Conservation (phyloP, 2,329 filamentous ascomycete species). For the Ophiostoma tasmaniense region DNA sequence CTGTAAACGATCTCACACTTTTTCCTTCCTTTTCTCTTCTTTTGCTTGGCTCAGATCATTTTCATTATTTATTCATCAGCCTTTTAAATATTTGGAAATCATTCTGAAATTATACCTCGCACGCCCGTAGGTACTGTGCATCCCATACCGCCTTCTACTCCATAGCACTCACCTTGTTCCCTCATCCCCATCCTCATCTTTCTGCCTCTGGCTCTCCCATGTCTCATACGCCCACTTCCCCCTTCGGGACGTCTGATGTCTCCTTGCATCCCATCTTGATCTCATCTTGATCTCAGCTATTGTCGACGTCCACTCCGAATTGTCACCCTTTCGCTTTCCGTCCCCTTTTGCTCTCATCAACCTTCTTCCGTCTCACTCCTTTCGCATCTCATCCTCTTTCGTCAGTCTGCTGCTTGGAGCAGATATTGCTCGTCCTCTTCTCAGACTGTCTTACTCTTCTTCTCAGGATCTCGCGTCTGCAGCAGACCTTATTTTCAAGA, state of each 20-base stretch:
- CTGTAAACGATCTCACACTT: not conserved
- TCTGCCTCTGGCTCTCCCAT: not conserved
- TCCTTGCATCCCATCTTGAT: not conserved
- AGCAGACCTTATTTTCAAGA: not conserved
- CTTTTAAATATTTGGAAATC: not conserved
- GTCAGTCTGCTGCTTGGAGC: not conserved
- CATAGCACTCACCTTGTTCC: not conserved
- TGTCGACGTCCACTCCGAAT: not conserved
- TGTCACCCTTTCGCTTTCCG: not conserved
- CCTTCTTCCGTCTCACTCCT: not conserved
- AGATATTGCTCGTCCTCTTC: not conserved
- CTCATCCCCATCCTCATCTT: not conserved
- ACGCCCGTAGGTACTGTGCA: not conserved
- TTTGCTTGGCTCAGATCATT: not conserved
- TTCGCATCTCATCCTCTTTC: not conserved
- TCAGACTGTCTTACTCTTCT: not conserved
- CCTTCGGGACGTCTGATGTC: conserved; percentile 3
- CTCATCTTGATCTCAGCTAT: conserved; percentile 2
- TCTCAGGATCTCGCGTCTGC: not conserved
- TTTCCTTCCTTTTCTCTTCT: not conserved
- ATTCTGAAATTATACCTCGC: not conserved
- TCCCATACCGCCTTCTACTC: not conserved
- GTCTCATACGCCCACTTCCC: not conserved
- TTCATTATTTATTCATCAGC: not conserved
- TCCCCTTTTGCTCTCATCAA: not conserved